Conservation (phyloP, 2,329 filamentous ascomycete species). For the Alternaria sp. region DNA sequence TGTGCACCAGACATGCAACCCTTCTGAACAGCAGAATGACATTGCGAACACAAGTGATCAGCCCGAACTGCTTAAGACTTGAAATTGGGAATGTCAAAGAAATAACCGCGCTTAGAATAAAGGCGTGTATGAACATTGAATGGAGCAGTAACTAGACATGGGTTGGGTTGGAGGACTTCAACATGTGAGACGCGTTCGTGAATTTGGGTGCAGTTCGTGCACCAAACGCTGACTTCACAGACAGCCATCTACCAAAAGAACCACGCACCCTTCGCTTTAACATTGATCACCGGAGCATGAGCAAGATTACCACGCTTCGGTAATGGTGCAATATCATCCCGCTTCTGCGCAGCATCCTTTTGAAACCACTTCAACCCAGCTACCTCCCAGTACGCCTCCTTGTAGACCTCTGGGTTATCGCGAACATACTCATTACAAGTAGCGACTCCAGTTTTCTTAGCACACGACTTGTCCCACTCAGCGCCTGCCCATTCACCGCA, state of each 20-base stretch:
- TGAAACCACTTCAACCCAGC: conserved; percentile 41
- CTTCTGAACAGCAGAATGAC: no score
- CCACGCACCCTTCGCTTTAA: neutral
- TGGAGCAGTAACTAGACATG: neutral
- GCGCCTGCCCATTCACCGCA: conserved; percentile 64
- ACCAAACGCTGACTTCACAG: neutral
- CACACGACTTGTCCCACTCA: conserved; percentile 62
- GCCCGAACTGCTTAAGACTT: no score
- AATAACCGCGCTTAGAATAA: no score
- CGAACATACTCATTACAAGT: conserved; percentile 52
- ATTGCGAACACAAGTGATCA: no score
- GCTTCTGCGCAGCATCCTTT: conserved; percentile 10
- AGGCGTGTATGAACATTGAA: no score
- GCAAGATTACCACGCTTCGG: neutral
- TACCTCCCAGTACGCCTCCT: conserved; percentile 50
- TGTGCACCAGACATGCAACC: no score
- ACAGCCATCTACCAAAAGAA: neutral
- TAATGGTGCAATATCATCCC: neutral
- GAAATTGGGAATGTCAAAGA: no score
- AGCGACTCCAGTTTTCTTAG: conserved; percentile 56
- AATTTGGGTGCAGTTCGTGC: neutral
- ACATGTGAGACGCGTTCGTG: no score
- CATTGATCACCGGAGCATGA: neutral
- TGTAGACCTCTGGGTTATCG: conserved; percentile 42
- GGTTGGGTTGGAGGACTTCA: neutral